Percentiles rank a stretch among this genome's conserved stretches.
Conservation (phyloP, 83 land plant species). For the Picea engelmannii region DNA sequence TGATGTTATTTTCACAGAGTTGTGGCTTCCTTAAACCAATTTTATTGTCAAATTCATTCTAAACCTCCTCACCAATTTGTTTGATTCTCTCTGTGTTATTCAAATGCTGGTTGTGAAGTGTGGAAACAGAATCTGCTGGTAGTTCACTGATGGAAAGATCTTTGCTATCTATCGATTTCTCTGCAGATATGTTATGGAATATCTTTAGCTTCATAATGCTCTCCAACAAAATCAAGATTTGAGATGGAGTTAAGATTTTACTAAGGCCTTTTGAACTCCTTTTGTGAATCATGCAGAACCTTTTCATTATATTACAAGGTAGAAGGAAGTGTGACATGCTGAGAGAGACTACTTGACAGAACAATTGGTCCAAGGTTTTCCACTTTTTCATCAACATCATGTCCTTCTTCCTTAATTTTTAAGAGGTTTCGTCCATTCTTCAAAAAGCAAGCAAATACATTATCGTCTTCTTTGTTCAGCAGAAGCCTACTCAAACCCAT, state of each 20-base stretch:
- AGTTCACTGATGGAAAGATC: neutral
- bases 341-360: conserved; percentile 15
- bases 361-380: too few relatives aligned
- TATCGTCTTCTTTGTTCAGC: too few relatives aligned
- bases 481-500: too few relatives aligned
- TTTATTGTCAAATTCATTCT: too few relatives aligned
- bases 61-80: neutral
- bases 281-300: conserved; percentile 4
- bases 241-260: conserved; percentile 13
- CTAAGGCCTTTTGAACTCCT: conserved; percentile 31
- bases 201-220: neutral
- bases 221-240: neutral
- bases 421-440: too few relatives aligned
- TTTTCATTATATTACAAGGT: conserved; percentile 13
- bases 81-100: neutral
- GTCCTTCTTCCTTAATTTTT: too few relatives aligned
- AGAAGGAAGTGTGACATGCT: conserved; percentile 22
- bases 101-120: neutral
- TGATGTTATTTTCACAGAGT: neutral
- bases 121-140: neutral
- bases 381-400: too few relatives aligned
- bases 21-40: too few relatives aligned
- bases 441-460: too few relatives aligned
- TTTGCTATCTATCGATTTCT: neutral
- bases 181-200: neutral